These are phyloP conservation scores for Chalaropsis thielavioides DNA, from an alignment of 2,329 filamentous ascomycete genomes.

Conservation along the genomic window DNA sequence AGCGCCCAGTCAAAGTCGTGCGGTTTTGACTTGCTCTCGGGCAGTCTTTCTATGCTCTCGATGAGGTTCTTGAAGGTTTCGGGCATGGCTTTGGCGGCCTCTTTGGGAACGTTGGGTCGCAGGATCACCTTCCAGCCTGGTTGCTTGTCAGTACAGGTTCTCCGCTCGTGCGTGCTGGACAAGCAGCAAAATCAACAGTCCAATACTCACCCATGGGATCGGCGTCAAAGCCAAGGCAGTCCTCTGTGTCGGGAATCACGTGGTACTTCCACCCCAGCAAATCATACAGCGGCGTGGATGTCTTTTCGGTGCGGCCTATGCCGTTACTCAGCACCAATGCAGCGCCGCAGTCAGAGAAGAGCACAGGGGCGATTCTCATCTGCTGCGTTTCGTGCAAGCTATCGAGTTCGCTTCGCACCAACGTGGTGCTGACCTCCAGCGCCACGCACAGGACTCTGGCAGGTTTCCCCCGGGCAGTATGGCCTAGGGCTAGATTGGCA, in stretches of 20 bases:
- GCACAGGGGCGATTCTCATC: conserved; percentile 47
- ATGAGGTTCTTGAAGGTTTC: conserved; percentile 43
- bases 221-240: conserved; percentile 51
- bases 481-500: conserved; percentile 50
- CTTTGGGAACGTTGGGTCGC: conserved; percentile 43
- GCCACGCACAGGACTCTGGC: conserved; percentile 52
- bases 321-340: conserved; percentile 50
- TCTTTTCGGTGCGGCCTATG: conserved; percentile 32
- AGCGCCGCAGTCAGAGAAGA: conserved; percentile 60
- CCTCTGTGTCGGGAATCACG: conserved; percentile 45
- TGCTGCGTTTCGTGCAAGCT: conserved; percentile 44
- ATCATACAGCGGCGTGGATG: conserved; percentile 37
- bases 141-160: conserved; percentile 18
- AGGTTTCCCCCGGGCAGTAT: conserved; percentile 41
- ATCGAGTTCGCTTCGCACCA: conserved; percentile 51
- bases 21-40: conserved; percentile 31
- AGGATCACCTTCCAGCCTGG: conserved; percentile 53
- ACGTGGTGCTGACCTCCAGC: conserved; percentile 45
- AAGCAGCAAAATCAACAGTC: background rate
- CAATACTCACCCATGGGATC: conserved; percentile 39
- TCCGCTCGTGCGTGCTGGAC: background rate
- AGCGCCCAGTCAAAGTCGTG: conserved; percentile 58
- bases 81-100: conserved; percentile 37
- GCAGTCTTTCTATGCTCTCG: conserved; percentile 26
- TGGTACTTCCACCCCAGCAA: conserved; percentile 52